Evolutionary conservation across 2,329 filamentous ascomycete species (phyloP), one percentile per base, ranked within the genome.

Genomic region (Scorias spongiosa): DNA sequence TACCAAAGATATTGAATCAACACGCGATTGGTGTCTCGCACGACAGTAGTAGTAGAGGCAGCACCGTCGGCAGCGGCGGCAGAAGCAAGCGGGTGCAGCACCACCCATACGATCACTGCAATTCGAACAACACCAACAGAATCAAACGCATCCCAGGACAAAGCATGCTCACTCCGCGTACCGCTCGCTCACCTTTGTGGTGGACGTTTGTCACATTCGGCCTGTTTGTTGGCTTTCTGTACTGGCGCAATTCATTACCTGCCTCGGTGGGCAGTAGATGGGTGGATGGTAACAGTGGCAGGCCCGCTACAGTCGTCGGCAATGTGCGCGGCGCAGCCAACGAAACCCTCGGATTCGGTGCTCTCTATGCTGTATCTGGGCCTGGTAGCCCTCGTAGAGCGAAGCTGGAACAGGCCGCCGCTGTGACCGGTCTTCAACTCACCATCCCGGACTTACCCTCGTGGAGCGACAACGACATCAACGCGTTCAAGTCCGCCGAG

Each of bases 331-430:
- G 20, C 20, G 20, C 20, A 26, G 52, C 50, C 2, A 55, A 55
- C 42, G 49, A 46, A n/a, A 55, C 53, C 2, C 45, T 55, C 1
- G 53, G 52, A 17, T 66, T 66, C 45, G 60, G 61, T 41, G 57
- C 57, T n/a, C 54, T 66, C 14, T 48, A 61, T 20, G 62, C 61
- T 20, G 60, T 66, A 9, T 64, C 62, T 5, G 57, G 55, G 32
- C 42, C 52, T 9, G 49, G 47, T 17, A 64, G 61, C 8, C 57
- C 58, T 8, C 52, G 63, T 26, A 52, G 54, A 28, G 44, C 55
- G 20, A 46, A 50, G n/a, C 53, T 65, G 5, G 45, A 63, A 11
- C 59, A 59, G 48, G 59, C 62, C 11, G 61, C 62, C 10, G 58
- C 62, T 29, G 48, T 65, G 32, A 65, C 63, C 10, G 57, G 54